Evolutionary conservation across 202 grass and related monocot genomes (phyloP).

Genomic region (Setaria italica): DNA sequence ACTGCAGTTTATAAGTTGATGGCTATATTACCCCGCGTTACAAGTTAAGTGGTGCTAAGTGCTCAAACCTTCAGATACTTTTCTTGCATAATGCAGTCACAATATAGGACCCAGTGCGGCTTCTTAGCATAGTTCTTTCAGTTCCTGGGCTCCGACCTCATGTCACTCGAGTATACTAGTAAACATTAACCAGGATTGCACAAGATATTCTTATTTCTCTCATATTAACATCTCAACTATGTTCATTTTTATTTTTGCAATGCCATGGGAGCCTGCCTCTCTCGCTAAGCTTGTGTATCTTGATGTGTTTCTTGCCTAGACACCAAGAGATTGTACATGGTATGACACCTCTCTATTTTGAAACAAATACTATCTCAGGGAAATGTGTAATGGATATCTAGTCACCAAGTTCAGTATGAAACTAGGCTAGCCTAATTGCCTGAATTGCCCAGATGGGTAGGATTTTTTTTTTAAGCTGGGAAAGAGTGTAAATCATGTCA

Average conservation of each 20-base stretch:
- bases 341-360: not conserved
- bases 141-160: not conserved
- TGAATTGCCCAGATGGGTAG: not conserved
- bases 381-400: not conserved
- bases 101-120: not conserved
- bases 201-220: not conserved
- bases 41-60: not conserved
- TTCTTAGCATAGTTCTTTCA: not conserved
- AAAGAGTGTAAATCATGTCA: not conserved
- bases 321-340: not conserved
- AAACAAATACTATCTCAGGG: not conserved
- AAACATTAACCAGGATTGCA: not conserved
- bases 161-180: not conserved
- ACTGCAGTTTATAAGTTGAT: not conserved
- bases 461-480: not conserved
- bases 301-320: not conserved
- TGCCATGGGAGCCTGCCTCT: not conserved
- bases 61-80: not conserved
- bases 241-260: not conserved
- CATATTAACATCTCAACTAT: not conserved
- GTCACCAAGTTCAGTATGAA: not conserved
- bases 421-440: not conserved
- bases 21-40: too few species aligned
- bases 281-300: not conserved
- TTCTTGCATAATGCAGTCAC: not conserved